Evolutionary conservation across 495 filamentous ascomycete genomes (phyloP).

Genomic region (Penicillium canariense): DNA sequence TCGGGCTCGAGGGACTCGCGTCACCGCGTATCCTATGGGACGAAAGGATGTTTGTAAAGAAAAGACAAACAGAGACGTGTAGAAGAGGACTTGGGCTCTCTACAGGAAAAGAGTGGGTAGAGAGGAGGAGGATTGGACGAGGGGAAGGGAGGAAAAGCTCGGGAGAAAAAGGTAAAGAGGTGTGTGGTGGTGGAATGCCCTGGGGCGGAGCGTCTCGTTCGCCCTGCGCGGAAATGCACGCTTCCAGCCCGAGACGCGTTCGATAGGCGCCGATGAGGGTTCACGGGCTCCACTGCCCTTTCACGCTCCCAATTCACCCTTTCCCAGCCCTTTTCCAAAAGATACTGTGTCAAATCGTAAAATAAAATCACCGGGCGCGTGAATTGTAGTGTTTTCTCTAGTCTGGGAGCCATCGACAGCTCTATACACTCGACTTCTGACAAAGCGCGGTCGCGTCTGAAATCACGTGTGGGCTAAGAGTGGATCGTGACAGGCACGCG

Average conservation of each 20-base stretch:
- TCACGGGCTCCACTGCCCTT: slow-evolving; percentile 39
- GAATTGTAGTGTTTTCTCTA: neutral
- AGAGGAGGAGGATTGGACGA: slow-evolving; percentile 19
- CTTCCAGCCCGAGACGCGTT: slow-evolving; percentile 51
- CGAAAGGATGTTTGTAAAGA: slow-evolving; percentile 5
- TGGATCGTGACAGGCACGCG: slow-evolving; percentile 26
- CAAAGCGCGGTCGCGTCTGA: slow-evolving; percentile 30
- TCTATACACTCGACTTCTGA: slow-evolving; percentile 3
- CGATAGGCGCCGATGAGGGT: slow-evolving; percentile 44
- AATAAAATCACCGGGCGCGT: neutral
- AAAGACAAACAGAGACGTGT: slow-evolving; percentile 3
- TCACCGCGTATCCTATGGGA: slow-evolving; percentile 18
- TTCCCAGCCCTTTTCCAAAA: neutral
- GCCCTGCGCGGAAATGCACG: slow-evolving; percentile 47
- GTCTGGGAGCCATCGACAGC: neutral
- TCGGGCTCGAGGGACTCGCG: slow-evolving; percentile 28
- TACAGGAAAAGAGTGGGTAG: slow-evolving; percentile 13
- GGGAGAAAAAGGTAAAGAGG: slow-evolving; percentile 36
- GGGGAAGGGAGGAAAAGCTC: slow-evolving; percentile 17
- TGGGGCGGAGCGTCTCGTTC: slow-evolving; percentile 39
- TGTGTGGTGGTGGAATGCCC: slow-evolving; percentile 43
- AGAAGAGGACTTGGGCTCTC: slow-evolving; percentile 8
- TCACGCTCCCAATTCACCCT: slow-evolving; percentile 16
- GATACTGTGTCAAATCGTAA: neutral
- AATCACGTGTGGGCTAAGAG: slow-evolving; percentile 19